Evolutionary conservation across 345 rosid genomes (phyloP), one percentile per base, ranked within the genome.

Genomic region (Dipteronia dyeriana): DNA sequence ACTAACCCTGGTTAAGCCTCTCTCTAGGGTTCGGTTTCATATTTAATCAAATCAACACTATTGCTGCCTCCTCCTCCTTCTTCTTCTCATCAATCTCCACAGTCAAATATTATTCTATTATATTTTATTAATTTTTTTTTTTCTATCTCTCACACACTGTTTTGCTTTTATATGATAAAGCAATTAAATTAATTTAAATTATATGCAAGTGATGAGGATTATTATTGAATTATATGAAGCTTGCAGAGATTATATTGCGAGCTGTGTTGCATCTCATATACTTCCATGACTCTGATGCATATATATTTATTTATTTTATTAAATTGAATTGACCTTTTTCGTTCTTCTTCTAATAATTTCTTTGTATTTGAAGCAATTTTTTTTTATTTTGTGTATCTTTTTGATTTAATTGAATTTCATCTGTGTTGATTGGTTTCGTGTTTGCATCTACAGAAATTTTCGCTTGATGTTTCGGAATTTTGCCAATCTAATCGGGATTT

Each of bases 221-320:
- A 68, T 3, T 10, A 25, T 34, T 49, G 71, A 22, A 34, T 53
- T 74, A 70, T 79, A 83, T 81, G 85, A 83, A 86, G 86, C 84
- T 63, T 31, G 75, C 76, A 0, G 23, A 29, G 26, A 34, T 73
- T 69, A 56, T 17, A 68, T 34, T 4, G 71, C 75, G 76, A 39
- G 82, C 86, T 17, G 76, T 79, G 78, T 76, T 81, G 59, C 16
- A 34, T n/a, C 82, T 69, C 83, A 61, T 69, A 84, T 70, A 85
- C 90, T 87, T 85, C 90, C 88, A 87, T 85, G 88, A 87, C 90
- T 85, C 88, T 87, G 90, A 85, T 85, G 86, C 86, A 19, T 73
- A 0, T 25, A 19, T 73, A 0, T 25, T 60, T 14, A 12, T 45
- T 1, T 3, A 3, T 38, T 9, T 45, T 45, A 45, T 41, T 7